Base-by-base conservation (phyloP, 1,139 yeast species). In the Arxiozyma heterogenica region DNA sequence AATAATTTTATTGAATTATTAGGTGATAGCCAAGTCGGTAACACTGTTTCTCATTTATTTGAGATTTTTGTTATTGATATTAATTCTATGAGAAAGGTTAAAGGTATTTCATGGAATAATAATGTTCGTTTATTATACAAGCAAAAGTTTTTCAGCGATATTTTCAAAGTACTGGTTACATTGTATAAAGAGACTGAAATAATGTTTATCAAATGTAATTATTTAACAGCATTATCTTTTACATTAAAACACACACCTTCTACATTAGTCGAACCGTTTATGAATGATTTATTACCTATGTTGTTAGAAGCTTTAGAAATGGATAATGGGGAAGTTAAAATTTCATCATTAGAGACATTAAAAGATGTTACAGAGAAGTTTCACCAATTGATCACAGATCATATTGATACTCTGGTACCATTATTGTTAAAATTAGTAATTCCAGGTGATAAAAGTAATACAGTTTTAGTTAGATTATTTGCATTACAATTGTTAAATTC, bases 81-180 rank as follows among this genome's bases (percentile, higher is more conserved):
- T 52, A 78, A 80, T 17, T 72, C 85, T 4, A 79, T 84, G 59
- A 71, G 75, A 51, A 82, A 79, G 61, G 75, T 76, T 46, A 82
- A 80, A 44, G 75, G 76, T 45, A 80, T 79, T 20, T 68, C 76
- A 59, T 63, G 63, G 63, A 81, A 81, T 57, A 74, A 84, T 55
- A 79, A 83, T 56, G 79, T 85, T 27, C 78, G 86, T 55, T 68
- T 79, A 47, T 74, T 93, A 38, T 86, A 85, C 73, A 89, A 88
- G 66, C 98, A 93, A 64, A 82, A 83, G 59, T 75, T 86, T 23
- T 88, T 88, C 68, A 80, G 80, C 55, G 71, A 75, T 11, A 72
- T 82, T 3, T 73, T 83, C 23, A 83, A 83, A 1, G 69, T 67
- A 49, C 64, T 84, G 44, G 74, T 80, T 17, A 62, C 66, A 0